A percentile compares a stretch with the other conserved stretches of the same genome.
Evolutionary conservation across 75 land plant species (phyloP).

Genomic region (Picea sitchensis): DNA sequence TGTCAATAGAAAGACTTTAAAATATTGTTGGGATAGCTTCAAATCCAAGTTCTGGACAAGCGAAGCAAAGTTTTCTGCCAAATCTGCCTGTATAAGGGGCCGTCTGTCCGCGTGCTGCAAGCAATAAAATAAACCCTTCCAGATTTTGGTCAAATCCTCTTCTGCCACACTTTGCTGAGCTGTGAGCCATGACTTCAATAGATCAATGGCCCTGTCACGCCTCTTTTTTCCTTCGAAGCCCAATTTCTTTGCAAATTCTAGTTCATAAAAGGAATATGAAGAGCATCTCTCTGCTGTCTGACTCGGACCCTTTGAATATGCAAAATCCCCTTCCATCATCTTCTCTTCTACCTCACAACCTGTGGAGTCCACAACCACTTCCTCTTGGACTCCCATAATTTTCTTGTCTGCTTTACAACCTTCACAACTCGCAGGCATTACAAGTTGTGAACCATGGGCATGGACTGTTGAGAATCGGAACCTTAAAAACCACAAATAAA

Average conservation of each 20-base stretch:
- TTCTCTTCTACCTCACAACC: background rate
- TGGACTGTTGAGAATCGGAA: background rate
- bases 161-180: conserved; percentile 30
- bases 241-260: conserved; percentile 21
- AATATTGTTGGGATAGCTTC: conserved; percentile 27
- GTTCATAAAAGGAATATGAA: background rate
- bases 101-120: conserved; percentile 31
- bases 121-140: conserved; percentile 51
- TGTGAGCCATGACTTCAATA: conserved; percentile 36
- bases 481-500: background rate
- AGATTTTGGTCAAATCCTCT: conserved; percentile 40
- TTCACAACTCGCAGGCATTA: background rate
- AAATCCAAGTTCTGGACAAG: conserved; percentile 23
- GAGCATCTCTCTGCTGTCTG: background rate
- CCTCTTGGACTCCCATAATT: background rate
- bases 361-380: background rate
- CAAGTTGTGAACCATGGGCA: background rate
- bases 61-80: conserved; percentile 18
- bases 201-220: conserved; percentile 34
- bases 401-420: background rate
- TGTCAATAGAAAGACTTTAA: conserved; percentile 28
- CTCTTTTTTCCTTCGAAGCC: conserved; percentile 31
- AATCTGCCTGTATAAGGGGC: conserved; percentile 33
- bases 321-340: background rate
- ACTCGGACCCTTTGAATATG: background rate